Base-by-base conservation (phyloP, 1,139 yeast genomes). In the Debaryomyces sp. region DNA sequence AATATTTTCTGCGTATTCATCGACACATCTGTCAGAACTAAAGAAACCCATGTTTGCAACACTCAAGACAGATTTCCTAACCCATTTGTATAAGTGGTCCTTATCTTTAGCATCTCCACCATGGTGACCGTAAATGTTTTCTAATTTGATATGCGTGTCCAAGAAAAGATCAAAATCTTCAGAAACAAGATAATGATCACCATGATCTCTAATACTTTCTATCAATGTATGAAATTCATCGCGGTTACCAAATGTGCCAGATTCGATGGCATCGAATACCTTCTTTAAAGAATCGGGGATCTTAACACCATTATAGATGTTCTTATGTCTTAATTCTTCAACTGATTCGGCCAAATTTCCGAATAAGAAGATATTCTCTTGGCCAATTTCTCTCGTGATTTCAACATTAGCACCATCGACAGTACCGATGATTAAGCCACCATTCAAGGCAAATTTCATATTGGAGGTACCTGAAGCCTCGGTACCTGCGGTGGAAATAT, bases 321-420 rank as follows among this genome's bases (percentile, higher is more conserved):
- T 96, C 52, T 81, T 77, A 63, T 85, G 87, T 68, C 97, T 83
- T 47, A 91, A 76, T 50, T 85, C 92, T 48, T 90, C 97, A 41
- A 91, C 97, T 36, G 88, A 84, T 68, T 91, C 97, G 30, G 96
- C 85, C 64, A 91, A 80, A 66, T 88, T 89, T 63, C 97, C 97
- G 66, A 91, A 91, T 65, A 91, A 75, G 76, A 90, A 91, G 67
- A 92, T 89, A 68, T 92, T 90, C 46, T 89, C 96, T 65, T 91
- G 96, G 44, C 97, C 96, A 59, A 89, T 83, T 71, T 92, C 97
- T 61, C 96, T 82, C 21, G 96, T 88, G 65, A 92, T 89, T 72
- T 92, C 97, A 48, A 92, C 96, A 64, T 91, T 92, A 54, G 97
- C 97, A 64, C 98, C 97, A 65, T 92, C 97, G 56, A 92, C 96